These are phyloP conservation scores for Tympanopsis confertula DNA, from an alignment of 2,329 filamentous ascomycete genomes.

Conservation along the genomic window DNA sequence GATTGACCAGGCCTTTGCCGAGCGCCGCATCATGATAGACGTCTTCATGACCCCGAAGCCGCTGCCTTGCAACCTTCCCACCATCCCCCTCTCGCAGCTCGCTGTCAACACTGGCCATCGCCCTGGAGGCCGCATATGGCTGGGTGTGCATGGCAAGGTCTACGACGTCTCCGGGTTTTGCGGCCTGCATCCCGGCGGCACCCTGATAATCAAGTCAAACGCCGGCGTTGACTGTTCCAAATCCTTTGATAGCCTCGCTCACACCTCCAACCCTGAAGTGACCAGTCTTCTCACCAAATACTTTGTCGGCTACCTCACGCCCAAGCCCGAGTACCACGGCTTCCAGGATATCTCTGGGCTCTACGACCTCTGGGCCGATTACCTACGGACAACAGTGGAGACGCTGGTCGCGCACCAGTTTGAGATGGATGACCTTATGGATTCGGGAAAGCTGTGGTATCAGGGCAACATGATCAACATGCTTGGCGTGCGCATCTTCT, in stretches of 20 bases:
- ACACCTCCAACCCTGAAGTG: constrained; percentile 42
- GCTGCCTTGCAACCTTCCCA: constrained; percentile 34
- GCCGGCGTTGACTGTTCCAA: constrained; percentile 39
- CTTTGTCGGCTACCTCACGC: constrained; percentile 36
- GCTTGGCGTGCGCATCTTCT: constrained; percentile 36
- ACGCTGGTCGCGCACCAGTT: constrained; percentile 39
- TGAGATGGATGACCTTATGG: constrained; percentile 38
- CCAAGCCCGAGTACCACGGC: constrained; percentile 34
- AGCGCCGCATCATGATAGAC: constrained; percentile 42
- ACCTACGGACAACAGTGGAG: constrained; percentile 34
- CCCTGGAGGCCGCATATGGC: constrained; percentile 32
- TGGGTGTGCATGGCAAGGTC: constrained; percentile 37
- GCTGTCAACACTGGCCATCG: constrained; percentile 37
- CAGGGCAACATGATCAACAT: constrained; percentile 33
- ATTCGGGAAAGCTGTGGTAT: constrained; percentile 30
- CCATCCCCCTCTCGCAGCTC: constrained; percentile 35
- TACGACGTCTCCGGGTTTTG: constrained; percentile 41
- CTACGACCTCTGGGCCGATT: constrained; percentile 36
- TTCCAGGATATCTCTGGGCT: constrained; percentile 28
- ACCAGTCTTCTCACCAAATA: constrained; percentile 39
- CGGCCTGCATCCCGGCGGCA: constrained; percentile 40
- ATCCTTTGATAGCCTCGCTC: constrained; percentile 39
- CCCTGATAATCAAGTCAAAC: constrained; percentile 39
- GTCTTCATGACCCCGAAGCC: constrained; percentile 44
- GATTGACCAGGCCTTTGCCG: constrained; percentile 38